Conservation (phyloP, 148 eudicot species). For the Arctostaphylos glauca region DNA sequence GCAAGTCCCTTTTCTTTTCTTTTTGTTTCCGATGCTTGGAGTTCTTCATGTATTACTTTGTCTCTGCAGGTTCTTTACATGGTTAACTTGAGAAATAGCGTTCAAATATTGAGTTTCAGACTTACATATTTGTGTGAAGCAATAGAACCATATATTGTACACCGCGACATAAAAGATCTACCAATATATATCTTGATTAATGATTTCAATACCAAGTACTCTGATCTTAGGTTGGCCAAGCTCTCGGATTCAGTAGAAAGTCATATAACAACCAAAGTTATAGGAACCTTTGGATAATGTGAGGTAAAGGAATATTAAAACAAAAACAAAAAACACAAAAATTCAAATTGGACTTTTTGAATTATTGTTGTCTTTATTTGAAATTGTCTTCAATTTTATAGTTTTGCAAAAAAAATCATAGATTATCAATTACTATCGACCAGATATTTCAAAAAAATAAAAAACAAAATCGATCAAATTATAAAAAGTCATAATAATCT, state of each 20-base stretch:
- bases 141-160: constrained; percentile 46
- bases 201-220: constrained; percentile 43
- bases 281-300: constrained; percentile 44
- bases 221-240: constrained; percentile 48
- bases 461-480: too few species aligned
- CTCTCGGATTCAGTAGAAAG: constrained; percentile 41
- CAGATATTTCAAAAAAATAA: too few species aligned
- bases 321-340: too few species aligned
- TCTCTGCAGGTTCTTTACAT: not conserved
- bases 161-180: constrained; percentile 39
- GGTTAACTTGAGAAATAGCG: too few species aligned
- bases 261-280: constrained; percentile 42
- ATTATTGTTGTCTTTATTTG: too few species aligned
- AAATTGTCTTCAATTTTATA: too few species aligned
- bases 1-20: constrained; percentile 22
- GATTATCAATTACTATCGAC: too few species aligned
- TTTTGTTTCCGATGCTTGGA: too few species aligned
- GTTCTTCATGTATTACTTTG: not conserved
- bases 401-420: too few species aligned
- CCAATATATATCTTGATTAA: constrained; percentile 43
- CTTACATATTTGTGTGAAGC: constrained; percentile 46
- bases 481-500: too few species aligned
- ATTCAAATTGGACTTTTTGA: too few species aligned
- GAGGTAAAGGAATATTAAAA: too few species aligned
- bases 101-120: constrained; percentile 25